Percentiles rank a stretch among this genome's conserved stretches.
Evolutionary conservation across 2,329 filamentous ascomycete species (phyloP).

Genomic region (Capronia americana): DNA sequence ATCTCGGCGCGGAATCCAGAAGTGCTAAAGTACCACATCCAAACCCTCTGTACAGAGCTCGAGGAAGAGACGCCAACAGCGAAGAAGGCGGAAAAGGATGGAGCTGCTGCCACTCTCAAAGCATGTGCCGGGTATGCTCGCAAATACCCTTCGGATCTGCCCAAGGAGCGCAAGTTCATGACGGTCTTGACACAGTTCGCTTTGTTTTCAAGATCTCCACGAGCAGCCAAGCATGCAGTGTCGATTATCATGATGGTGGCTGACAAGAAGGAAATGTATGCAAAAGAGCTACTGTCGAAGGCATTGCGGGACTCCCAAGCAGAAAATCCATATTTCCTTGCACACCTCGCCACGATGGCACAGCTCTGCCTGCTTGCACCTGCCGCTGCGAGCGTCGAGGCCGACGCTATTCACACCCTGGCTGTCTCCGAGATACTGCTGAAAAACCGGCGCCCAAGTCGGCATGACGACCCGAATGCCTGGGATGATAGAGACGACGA

Average conservation of each 20-base stretch:
- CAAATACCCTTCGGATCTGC: constrained; percentile 83
- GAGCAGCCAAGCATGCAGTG: constrained; percentile 90
- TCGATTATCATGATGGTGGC: constrained; percentile 82
- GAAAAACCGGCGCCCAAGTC: constrained; percentile 63
- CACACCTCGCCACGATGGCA: constrained; percentile 58
- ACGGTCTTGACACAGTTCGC: constrained; percentile 84
- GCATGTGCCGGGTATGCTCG: constrained; percentile 91
- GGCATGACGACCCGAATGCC: constrained; percentile 59
- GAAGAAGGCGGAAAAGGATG: constrained; percentile 70
- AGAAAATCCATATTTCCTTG: constrained; percentile 75
- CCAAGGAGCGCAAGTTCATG: constrained; percentile 78
- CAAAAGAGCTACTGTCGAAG: constrained; percentile 79
- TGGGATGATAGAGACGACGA: constrained; percentile 79
- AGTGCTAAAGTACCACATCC: constrained; percentile 89
- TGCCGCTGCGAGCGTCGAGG: constrained; percentile 72
- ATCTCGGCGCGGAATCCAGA: constrained; percentile 89
- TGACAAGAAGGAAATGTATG: constrained; percentile 81
- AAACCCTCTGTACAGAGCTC: constrained; percentile 86
- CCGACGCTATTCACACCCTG: constrained; percentile 79
- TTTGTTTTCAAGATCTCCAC: constrained; percentile 77
- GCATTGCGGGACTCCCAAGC: constrained; percentile 77
- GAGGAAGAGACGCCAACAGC: constrained; percentile 78
- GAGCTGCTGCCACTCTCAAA: constrained; percentile 88
- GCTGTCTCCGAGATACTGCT: constrained; percentile 75
- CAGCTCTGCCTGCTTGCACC: constrained; percentile 78